Conservation (phyloP, 2,329 filamentous ascomycete genomes). For the Penicillium sp. region DNA sequence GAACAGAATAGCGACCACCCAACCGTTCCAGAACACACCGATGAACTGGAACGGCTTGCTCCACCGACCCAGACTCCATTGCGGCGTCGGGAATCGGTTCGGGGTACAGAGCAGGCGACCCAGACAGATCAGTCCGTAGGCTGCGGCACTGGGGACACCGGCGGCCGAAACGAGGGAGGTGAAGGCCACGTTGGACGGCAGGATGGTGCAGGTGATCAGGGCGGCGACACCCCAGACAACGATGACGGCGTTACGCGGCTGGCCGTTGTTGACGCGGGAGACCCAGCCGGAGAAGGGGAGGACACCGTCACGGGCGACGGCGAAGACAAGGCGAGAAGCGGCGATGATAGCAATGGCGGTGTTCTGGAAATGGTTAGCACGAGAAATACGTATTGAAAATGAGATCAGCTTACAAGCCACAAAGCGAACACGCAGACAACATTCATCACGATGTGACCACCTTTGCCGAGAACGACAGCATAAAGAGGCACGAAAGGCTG, state of each 20-base stretch:
- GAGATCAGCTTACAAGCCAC: constrained; percentile 21
- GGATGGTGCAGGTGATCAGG: constrained; percentile 60
- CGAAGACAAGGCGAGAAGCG: constrained; percentile 63
- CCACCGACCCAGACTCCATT: constrained; percentile 50
- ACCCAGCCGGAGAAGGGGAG: constrained; percentile 63
- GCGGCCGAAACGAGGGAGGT: constrained; percentile 57
- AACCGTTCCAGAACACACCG: constrained; percentile 53
- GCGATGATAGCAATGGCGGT: constrained; percentile 62
- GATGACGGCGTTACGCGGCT: constrained; percentile 62
- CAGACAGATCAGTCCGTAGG: constrained; percentile 55
- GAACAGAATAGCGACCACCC: constrained; percentile 53
- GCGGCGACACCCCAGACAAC: constrained; percentile 59
- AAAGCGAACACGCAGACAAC: constrained; percentile 46
- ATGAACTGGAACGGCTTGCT: constrained; percentile 54
- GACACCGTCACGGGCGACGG: constrained; percentile 63
- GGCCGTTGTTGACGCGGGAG: constrained; percentile 56
- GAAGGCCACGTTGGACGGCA: constrained; percentile 58
- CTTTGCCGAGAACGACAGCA: constrained; percentile 56
- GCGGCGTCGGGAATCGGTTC: constrained; percentile 31
- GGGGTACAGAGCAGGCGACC: constrained; percentile 52
- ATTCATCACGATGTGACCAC: constrained; percentile 64
- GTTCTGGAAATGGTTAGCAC: constrained; percentile 42
- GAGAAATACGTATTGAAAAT: neutral
- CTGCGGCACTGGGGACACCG: constrained; percentile 55
- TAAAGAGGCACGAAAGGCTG: constrained; percentile 64